A percentile compares a stretch with the other conserved stretches of the same genome.
Evolutionary conservation across 2,329 filamentous ascomycete genomes (phyloP).

Genomic region (Trichoderma breve): DNA sequence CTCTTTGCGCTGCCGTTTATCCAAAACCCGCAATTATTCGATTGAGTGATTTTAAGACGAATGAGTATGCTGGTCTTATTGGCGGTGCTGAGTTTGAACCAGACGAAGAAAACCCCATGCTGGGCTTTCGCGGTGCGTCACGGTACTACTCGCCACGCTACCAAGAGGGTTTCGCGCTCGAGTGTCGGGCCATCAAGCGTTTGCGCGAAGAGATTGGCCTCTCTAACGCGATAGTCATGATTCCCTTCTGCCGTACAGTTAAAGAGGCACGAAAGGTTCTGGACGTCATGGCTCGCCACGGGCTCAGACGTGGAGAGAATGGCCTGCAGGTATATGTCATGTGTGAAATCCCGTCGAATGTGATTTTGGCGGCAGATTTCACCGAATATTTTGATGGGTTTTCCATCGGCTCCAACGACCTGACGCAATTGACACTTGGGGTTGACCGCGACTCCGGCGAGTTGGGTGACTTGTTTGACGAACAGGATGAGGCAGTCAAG

Average conservation of each 20-base stretch:
- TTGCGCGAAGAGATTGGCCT: slow-evolving; percentile 39
- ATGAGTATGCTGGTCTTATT: slow-evolving; percentile 40
- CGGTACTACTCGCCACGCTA: slow-evolving; percentile 41
- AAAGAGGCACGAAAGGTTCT: slow-evolving; percentile 36
- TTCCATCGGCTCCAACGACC: slow-evolving; percentile 42
- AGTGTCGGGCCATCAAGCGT: slow-evolving; percentile 39
- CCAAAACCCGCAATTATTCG: slow-evolving; percentile 39
- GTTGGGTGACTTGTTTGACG: slow-evolving; percentile 38
- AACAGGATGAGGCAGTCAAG: slow-evolving; percentile 40
- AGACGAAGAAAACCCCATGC: slow-evolving; percentile 41
- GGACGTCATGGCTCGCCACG: slow-evolving; percentile 37
- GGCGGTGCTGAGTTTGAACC: slow-evolving; percentile 40
- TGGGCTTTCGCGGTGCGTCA: slow-evolving; percentile 42
- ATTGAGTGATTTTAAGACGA: slow-evolving; percentile 43
- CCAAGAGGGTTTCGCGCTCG: slow-evolving; percentile 39
- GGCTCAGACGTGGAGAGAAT: slow-evolving; percentile 36
- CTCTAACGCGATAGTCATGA: slow-evolving; percentile 39
- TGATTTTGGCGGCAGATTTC: slow-evolving; percentile 38
- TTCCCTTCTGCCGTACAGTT: slow-evolving; percentile 39
- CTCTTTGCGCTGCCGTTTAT: slow-evolving; percentile 38
- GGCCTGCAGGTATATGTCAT: slow-evolving; percentile 41
- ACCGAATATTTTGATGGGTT: slow-evolving; percentile 40
- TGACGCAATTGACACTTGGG: slow-evolving; percentile 41
- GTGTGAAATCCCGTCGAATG: slow-evolving; percentile 43
- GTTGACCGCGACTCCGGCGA: slow-evolving; percentile 39